Evolutionary conservation across 2,329 filamentous ascomycete genomes (phyloP).

Genomic region (Camptophora hylomeconis): DNA sequence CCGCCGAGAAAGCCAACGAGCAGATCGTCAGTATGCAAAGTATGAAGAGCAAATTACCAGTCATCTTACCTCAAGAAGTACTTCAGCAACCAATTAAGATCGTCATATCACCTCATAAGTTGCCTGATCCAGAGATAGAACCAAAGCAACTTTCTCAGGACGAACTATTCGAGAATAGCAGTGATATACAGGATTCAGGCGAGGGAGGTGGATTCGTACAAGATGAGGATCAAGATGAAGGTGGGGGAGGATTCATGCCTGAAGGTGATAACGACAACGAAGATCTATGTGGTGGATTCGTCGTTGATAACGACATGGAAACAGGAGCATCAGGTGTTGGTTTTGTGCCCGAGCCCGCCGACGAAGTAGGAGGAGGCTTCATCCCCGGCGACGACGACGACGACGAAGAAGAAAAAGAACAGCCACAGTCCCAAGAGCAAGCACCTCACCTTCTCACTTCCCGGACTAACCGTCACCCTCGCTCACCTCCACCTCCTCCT

Average conservation of each 20-base stretch:
- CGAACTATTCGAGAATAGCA: constrained; percentile 3
- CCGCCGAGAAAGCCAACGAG: constrained; percentile 5
- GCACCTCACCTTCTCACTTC: no score
- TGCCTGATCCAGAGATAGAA: constrained; percentile 3
- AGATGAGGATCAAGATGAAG: not conserved
- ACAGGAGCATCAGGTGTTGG: constrained; percentile 2
- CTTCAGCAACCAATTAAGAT: constrained; percentile 11
- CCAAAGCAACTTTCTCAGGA: no score
- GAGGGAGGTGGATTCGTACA: not conserved
- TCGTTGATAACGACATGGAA: constrained; percentile 17
- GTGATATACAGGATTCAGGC: not conserved
- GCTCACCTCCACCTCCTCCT: not conserved
- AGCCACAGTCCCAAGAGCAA: constrained; percentile 1
- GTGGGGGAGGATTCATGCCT: constrained; percentile 9
- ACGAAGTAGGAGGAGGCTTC: constrained; percentile 1
- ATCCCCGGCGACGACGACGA: not conserved
- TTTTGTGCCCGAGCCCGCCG: constrained; percentile 2
- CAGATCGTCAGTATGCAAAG: not conserved
- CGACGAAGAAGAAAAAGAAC: not conserved
- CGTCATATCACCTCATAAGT: constrained; percentile 11
- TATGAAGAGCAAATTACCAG: constrained; percentile 1
- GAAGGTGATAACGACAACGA: constrained; percentile 4
- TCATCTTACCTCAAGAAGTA: constrained; percentile 9
- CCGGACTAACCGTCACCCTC: no score
- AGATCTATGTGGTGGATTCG: constrained; percentile 18